Evolutionary conservation across 2,329 filamentous ascomycete genomes (phyloP).

Genomic region (Colletotrichum tropicicola): DNA sequence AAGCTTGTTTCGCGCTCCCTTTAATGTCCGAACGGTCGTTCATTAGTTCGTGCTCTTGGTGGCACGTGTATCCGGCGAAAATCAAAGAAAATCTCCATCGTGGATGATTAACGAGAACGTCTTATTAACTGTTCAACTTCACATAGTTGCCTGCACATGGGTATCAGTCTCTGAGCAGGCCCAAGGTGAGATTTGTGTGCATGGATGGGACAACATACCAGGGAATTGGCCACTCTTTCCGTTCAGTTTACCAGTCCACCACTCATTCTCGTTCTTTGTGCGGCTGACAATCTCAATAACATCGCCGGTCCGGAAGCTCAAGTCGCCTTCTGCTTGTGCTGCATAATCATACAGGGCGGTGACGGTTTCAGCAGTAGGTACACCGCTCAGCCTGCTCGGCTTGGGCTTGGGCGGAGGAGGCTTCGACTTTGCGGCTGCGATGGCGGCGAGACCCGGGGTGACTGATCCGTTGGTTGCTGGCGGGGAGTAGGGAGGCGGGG

Average conservation of each 20-base stretch:
- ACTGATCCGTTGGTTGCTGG: conserved; percentile 40
- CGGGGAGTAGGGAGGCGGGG: conserved; percentile 77
- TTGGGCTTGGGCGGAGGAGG: conserved; percentile 80
- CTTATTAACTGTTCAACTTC: conserved; percentile 43
- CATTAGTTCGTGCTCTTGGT: conserved; percentile 19
- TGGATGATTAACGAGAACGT: conserved; percentile 8
- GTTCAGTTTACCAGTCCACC: conserved; percentile 88
- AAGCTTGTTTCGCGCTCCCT: conserved; percentile 24
- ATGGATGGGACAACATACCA: conserved; percentile 68
- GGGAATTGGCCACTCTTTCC: conserved; percentile 92
- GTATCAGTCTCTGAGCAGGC: conserved; percentile 37
- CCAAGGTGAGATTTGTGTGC: not conserved
- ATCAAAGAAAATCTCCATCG: conserved; percentile 1
- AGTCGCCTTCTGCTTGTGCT: conserved; percentile 91
- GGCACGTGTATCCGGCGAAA: conserved; percentile 18
- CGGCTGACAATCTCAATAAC: conserved; percentile 86
- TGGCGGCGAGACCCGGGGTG: conserved; percentile 53
- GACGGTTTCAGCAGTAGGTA: conserved; percentile 76
- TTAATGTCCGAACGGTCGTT: conserved; percentile 19
- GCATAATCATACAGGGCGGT: conserved; percentile 97
- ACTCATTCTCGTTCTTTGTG: conserved; percentile 94
- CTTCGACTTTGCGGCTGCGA: conserved; percentile 70
- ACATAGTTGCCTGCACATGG: conserved; percentile 58
- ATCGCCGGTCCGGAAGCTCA: conserved; percentile 90
- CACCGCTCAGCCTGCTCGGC: conserved; percentile 75